Evolutionary conservation across 78 protist species (phyloP).

Genomic region (Dictyostelium brefeldianum): DNA sequence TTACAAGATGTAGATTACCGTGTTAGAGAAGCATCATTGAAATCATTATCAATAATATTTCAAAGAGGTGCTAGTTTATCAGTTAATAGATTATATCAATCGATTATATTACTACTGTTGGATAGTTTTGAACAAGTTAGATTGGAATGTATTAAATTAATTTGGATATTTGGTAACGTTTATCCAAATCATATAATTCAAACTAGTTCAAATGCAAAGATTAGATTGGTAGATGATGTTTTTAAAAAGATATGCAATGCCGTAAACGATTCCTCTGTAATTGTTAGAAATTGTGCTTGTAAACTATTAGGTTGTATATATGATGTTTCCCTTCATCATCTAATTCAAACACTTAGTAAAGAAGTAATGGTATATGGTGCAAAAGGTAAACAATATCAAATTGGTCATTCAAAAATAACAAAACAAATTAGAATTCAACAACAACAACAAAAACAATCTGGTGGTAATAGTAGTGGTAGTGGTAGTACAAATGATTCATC

Average conservation of each 20-base stretch:
- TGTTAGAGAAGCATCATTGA: conserved; percentile 47
- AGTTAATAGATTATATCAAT: conserved; percentile 32
- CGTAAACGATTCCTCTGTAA: conserved; percentile 66
- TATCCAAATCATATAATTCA: conserved; percentile 35
- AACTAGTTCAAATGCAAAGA: conserved; percentile 25
- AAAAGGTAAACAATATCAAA: conserved; percentile 57
- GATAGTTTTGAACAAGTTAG: conserved; percentile 77
- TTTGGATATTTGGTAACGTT: conserved; percentile 74
- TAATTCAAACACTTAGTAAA: conserved; percentile 81
- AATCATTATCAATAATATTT: conserved; percentile 29
- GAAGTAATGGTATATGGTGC: conserved; percentile 56
- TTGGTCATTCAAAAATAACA: conserved; percentile 45
- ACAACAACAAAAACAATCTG: conserved; percentile 16
- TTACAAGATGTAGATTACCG: conserved; percentile 59
- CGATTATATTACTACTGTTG: conserved; percentile 6
- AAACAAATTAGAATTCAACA: conserved; percentile 33
- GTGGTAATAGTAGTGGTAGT: neutral
- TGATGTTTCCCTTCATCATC: conserved; percentile 65
- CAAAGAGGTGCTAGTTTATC: conserved; percentile 46
- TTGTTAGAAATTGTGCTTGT: conserved; percentile 80
- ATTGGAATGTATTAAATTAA: conserved; percentile 73
- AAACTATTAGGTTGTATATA: conserved; percentile 72
- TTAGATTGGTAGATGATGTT: conserved; percentile 73
- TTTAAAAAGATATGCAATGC: conserved; percentile 84
- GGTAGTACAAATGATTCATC: neutral